Percentiles rank a stretch among this genome's conserved stretches.
These are phyloP conservation scores for Daldinia sp. DNA, from an alignment of 2,329 filamentous ascomycete species.

Conservation along the genomic window DNA sequence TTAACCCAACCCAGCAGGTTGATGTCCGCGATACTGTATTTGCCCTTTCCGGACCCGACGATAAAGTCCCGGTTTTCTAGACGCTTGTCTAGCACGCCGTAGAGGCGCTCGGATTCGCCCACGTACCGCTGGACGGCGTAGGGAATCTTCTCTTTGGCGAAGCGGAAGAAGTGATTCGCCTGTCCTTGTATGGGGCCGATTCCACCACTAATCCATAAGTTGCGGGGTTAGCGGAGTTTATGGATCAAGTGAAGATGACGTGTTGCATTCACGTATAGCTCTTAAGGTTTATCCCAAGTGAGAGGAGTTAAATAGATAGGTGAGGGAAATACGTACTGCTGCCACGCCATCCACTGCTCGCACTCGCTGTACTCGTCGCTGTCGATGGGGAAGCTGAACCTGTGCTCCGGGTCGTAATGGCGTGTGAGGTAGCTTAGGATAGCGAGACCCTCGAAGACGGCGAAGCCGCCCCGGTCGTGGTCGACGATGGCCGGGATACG, in stretches of 20 bases:
- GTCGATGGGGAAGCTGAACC: constrained; percentile 65
- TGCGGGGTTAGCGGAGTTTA: neutral
- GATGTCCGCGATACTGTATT: constrained; percentile 76
- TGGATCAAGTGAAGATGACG: neutral
- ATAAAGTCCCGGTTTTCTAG: constrained; percentile 62
- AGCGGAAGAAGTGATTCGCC: constrained; percentile 75
- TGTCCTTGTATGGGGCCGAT: constrained; percentile 78
- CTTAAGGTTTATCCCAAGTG: too few species aligned
- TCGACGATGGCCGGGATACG: constrained; percentile 72
- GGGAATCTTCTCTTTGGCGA: constrained; percentile 72
- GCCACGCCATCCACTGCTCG: constrained; percentile 73
- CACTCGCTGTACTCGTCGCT: constrained; percentile 50
- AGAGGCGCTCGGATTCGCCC: constrained; percentile 78
- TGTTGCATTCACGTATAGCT: too few species aligned
- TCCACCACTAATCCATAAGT: constrained; percentile 56
- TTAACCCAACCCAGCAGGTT: constrained; percentile 75
- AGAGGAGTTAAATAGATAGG: neutral
- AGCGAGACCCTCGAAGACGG: constrained; percentile 77
- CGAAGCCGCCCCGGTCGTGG: constrained; percentile 67
- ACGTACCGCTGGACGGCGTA: constrained; percentile 78
- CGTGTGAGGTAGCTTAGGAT: constrained; percentile 78
- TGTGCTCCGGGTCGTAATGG: constrained; percentile 75
- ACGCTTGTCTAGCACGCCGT: constrained; percentile 74
- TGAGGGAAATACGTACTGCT: constrained; percentile 57
- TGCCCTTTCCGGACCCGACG: constrained; percentile 61